Evolutionary conservation across 805 yeast species (phyloP), one percentile per base, ranked within the genome.

Genomic region (Schwanniomyces vanrijiae): DNA sequence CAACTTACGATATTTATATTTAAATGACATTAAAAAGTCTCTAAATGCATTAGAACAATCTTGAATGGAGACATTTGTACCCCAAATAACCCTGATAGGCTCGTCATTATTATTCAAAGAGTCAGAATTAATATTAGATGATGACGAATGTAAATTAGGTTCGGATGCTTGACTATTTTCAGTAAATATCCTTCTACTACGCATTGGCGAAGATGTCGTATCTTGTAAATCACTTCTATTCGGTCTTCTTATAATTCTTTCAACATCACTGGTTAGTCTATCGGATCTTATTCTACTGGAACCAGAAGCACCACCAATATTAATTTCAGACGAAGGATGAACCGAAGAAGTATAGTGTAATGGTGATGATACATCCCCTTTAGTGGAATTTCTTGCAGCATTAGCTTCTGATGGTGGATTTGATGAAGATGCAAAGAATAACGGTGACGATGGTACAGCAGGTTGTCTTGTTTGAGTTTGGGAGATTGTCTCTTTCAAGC

Each of bases 1-100:
- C 5, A 62, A 60, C 55, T 80, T 81, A 50, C 97, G 78, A 66
- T 88, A 83, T 59, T 84, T 86, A 68, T 78, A 71, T 62, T 90
- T 88, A 75, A 90, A 94, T 21, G 86, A 81, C 84, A 87, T 84
- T 57, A 94, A 70, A 55, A 94, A 94, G 53, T 84, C 84, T 53
- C 95, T 77, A 70, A 94, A 92, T 43, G 80, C 77, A 55, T 82
- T 86, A 33, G 88, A 79, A 56, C 94, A 85, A 60, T 94, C 97
- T 60, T 83, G 88, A 60, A 94, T 91, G 41, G 95, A 86, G 22
- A 94, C 96, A 61, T 92, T 90, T 1, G 99, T 94, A 68, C 99
- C 99, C 99, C 99, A 94, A 60, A 94, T 92, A 45, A 94, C 96
- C 59, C 95, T 80, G 20, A 84, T 82, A 0, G 96, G 96, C 54